These are phyloP conservation scores for Xylaria sp. DNA, from an alignment of 2,329 filamentous ascomycete genomes.

Conservation along the genomic window DNA sequence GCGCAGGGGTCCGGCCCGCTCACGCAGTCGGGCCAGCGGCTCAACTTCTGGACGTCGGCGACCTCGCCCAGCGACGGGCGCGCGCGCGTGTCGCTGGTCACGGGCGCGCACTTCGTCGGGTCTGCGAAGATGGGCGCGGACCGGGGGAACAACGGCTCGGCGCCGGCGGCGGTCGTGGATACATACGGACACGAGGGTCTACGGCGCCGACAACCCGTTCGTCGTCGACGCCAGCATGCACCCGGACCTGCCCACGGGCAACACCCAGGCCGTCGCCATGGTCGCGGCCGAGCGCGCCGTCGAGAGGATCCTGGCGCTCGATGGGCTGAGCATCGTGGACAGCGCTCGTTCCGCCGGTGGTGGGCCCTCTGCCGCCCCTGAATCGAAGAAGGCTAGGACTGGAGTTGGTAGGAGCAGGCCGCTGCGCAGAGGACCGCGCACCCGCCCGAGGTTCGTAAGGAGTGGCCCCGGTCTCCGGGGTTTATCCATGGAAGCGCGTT, in stretches of 20 bases:
- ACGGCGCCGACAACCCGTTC: slow-evolving; percentile 17
- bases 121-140: slow-evolving; percentile 42
- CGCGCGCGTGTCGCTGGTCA: slow-evolving; percentile 23
- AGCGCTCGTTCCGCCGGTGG: too few species aligned
- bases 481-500: too few species aligned
- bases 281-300: slow-evolving; percentile 39
- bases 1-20: slow-evolving; percentile 50
- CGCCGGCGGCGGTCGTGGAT: slow-evolving; percentile 14
- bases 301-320: slow-evolving; percentile 44
- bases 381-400: too few species aligned
- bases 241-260: slow-evolving; percentile 16
- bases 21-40: slow-evolving; percentile 53
- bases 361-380: too few species aligned
- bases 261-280: slow-evolving; percentile 16
- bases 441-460: too few species aligned
- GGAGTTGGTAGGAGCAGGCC: too few species aligned
- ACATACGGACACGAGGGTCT: slow-evolving; percentile 15
- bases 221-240: slow-evolving; percentile 16
- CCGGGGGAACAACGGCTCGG: slow-evolving; percentile 4
- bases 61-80: slow-evolving; percentile 15
- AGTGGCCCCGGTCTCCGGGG: too few species aligned
- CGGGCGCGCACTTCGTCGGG: slow-evolving; percentile 42
- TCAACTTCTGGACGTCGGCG: slow-evolving; percentile 51
- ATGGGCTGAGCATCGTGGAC: background rate
- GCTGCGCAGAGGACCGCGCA: too few species aligned